Percentiles rank a stretch among this genome's conserved stretches.
Evolutionary conservation across 2,329 filamentous ascomycete species (phyloP).

Genomic region (Ceratocystis ficicola): DNA sequence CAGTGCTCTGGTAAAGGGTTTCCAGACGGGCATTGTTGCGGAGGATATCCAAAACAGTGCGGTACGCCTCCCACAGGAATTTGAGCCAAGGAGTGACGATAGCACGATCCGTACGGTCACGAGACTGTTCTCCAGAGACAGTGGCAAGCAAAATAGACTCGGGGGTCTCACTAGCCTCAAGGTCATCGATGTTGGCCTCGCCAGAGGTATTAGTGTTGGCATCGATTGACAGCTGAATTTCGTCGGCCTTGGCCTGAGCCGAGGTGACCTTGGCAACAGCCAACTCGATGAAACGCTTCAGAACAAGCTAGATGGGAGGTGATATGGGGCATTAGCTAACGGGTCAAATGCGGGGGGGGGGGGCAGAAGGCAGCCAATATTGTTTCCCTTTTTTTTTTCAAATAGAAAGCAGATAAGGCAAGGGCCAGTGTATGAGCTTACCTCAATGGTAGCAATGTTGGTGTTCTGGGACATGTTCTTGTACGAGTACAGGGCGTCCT

Average conservation of each 20-base stretch:
- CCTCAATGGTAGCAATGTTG: conserved; percentile 95
- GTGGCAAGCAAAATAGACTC: conserved; percentile 97
- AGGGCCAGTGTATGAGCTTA: conserved; percentile 1
- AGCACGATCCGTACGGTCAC: conserved; percentile 91
- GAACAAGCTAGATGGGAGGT: conserved; percentile 50
- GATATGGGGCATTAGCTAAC: not conserved
- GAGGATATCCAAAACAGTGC: conserved; percentile 93
- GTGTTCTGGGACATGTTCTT: conserved; percentile 99
- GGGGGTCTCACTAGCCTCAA: conserved; percentile 93
- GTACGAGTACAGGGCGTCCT: conserved; percentile 98
- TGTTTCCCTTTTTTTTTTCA: not conserved
- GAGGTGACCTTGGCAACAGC: conserved; percentile 92
- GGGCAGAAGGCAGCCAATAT: no score
- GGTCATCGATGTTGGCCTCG: conserved; percentile 67
- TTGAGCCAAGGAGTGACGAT: conserved; percentile 99
- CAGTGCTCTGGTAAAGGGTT: conserved; percentile 95
- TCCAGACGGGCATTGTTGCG: conserved; percentile 98
- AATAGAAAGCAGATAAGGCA: not conserved
- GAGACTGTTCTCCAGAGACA: conserved; percentile 93
- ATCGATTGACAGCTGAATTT: conserved; percentile 80
- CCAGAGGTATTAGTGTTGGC: conserved; percentile 50
- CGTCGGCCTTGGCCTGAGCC: conserved; percentile 89
- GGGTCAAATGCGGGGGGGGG: not conserved
- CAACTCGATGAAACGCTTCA: conserved; percentile 96
- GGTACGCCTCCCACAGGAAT: conserved; percentile 98